phyloP scores from a whole-genome alignment of 176 grass and related monocot species.

The Areca catechu region DNA sequence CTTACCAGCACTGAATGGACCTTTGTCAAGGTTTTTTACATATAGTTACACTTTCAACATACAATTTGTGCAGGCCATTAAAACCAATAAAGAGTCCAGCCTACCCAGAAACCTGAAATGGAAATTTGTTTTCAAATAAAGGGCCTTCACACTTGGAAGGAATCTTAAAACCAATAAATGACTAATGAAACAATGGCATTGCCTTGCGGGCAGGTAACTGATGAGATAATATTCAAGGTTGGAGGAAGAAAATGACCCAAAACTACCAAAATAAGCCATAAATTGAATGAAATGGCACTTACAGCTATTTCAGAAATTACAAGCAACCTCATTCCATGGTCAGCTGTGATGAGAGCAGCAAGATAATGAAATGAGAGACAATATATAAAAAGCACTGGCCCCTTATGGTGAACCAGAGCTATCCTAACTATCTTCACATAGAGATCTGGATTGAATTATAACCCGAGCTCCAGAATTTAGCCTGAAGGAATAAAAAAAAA shows the following conservation, averaged over 20 bases:
- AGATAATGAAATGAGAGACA: background rate
- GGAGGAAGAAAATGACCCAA: conserved; percentile 8
- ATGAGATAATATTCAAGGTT: too few species aligned
- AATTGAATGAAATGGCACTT: conserved; percentile 27
- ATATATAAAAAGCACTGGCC: conserved; percentile 16
- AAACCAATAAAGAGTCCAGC: too few species aligned
- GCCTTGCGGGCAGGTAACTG: background rate
- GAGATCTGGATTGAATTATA: conserved; percentile 70
- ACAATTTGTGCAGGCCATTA: too few species aligned
- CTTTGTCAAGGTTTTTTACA: too few species aligned
- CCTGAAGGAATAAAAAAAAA: conserved; percentile 41
- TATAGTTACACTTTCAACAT: too few species aligned
- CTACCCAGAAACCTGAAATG: too few species aligned
- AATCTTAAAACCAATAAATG: background rate
- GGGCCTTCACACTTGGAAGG: background rate
- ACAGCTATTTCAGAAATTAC: too few species aligned
- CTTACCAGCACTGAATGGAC: too few species aligned
- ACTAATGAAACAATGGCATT: background rate
- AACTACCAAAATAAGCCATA: conserved; percentile 29
- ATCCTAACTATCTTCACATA: conserved; percentile 60
- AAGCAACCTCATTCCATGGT: background rate
- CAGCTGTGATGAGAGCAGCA: background rate
- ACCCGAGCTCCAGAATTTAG: conserved; percentile 94
- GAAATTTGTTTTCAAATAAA: background rate
- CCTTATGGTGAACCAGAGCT: conserved; percentile 54